A percentile compares a stretch with the other conserved stretches of the same genome.
Evolutionary conservation across 2,329 filamentous ascomycete species (phyloP).

Genomic region (Sclerotinia sclerotiorum): DNA sequence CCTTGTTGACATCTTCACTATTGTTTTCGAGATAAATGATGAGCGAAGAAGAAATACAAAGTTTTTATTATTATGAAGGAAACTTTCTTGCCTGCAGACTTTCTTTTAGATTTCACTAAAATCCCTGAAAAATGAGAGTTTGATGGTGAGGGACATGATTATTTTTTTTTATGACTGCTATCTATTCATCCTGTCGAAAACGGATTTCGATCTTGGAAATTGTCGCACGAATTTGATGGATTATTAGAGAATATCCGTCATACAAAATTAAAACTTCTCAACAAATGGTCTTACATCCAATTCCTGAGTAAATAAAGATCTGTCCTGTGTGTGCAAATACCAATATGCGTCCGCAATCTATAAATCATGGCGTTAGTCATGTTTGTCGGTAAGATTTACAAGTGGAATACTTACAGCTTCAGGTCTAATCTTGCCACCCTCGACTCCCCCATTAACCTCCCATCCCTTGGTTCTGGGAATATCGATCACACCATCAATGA

Average conservation of each 20-base stretch:
- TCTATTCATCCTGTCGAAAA: not conserved
- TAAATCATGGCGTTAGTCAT: not conserved
- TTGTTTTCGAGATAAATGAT: slow-evolving; percentile 91
- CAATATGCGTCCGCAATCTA: slow-evolving; percentile 87
- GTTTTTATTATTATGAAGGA: slow-evolving; percentile 44
- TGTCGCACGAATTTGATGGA: not conserved
- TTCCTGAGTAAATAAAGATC: slow-evolving; percentile 78
- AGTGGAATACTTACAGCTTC: slow-evolving; percentile 61
- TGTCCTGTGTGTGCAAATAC: slow-evolving; percentile 72
- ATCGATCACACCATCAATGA: slow-evolving; percentile 85
- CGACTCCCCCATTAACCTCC: slow-evolving; percentile 47
- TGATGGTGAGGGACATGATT: slow-evolving; percentile 80
- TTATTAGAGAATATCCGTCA: not conserved
- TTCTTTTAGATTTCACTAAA: slow-evolving; percentile 55
- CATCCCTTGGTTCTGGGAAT: slow-evolving; percentile 66
- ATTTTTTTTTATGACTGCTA: not conserved
- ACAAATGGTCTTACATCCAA: slow-evolving; percentile 76
- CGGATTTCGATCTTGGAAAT: not conserved
- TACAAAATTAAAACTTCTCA: slow-evolving; percentile 61
- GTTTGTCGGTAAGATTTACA: not conserved
- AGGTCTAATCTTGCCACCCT: slow-evolving; percentile 66
- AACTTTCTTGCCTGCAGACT: slow-evolving; percentile 78
- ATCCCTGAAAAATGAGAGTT: slow-evolving; percentile 69
- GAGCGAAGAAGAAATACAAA: slow-evolving; percentile 75
- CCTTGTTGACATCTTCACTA: slow-evolving; percentile 65